Conservation (phyloP, 345 rosid species). For the rapeseed (Brassica napus) region DNA sequence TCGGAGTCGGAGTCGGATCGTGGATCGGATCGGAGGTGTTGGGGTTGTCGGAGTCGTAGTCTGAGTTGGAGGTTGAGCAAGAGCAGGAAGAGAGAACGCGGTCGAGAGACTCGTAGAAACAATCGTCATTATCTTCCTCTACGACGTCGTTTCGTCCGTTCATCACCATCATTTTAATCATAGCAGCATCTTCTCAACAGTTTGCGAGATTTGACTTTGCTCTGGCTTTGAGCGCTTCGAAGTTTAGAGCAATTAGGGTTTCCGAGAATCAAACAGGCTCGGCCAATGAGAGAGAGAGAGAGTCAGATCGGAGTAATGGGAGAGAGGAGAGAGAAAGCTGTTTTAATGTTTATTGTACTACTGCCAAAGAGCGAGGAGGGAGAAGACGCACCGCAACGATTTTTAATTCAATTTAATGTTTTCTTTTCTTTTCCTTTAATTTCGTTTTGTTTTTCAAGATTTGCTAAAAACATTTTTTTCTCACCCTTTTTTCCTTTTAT, state of each 20-base stretch:
- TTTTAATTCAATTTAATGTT: conserved; percentile 23
- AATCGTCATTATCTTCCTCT: conserved; percentile 49
- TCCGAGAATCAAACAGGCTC: conserved; percentile 29
- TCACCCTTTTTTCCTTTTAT: background rate
- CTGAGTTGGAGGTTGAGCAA: conserved; percentile 57
- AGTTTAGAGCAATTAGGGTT: conserved; percentile 34
- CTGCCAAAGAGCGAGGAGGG: conserved; percentile 16
- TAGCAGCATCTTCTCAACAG: conserved; percentile 33
- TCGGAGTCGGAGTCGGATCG: conserved; percentile 33
- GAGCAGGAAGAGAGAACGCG: conserved; percentile 76
- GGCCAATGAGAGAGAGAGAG: conserved; percentile 26
- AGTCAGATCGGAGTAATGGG: conserved; percentile 45
- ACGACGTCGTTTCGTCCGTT: conserved; percentile 38
- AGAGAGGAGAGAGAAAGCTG: conserved; percentile 25
- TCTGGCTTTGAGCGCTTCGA: conserved; percentile 3
- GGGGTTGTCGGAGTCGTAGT: conserved; percentile 56
- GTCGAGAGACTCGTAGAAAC: conserved; percentile 78
- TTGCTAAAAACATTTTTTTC: background rate
- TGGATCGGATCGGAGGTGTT: conserved; percentile 35
- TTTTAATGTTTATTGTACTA: conserved; percentile 27
- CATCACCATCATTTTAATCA: conserved; percentile 33
- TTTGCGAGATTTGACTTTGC: background rate
- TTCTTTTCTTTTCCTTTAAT: background rate
- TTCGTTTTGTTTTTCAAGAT: background rate
- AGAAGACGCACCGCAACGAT: conserved; percentile 21